These are phyloP conservation scores for Kodamaea sp. DNA, from an alignment of 1,139 yeast genomes.

Conservation along the genomic window DNA sequence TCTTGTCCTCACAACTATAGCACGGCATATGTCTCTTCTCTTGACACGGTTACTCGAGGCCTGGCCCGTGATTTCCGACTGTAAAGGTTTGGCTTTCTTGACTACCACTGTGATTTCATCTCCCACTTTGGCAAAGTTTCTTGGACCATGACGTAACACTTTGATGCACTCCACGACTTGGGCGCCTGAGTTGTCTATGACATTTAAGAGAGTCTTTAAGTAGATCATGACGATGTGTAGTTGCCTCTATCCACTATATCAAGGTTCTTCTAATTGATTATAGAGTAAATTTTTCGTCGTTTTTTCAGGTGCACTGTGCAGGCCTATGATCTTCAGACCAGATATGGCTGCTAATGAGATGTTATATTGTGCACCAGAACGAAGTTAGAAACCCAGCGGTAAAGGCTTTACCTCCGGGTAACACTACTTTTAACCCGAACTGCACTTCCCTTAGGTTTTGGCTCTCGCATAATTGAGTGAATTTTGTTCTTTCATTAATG, in stretches of 20 bases:
- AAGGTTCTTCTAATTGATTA: too few species aligned
- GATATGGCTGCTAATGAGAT: too few species aligned
- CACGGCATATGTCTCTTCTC: constrained; percentile 95
- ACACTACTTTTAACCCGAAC: too few species aligned
- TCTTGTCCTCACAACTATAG: constrained; percentile 91
- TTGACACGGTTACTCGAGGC: constrained; percentile 79
- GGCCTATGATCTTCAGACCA: too few species aligned
- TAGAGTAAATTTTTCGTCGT: constrained; percentile 7
- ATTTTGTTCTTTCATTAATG: too few species aligned
- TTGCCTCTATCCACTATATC: too few species aligned
- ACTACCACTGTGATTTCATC: constrained; percentile 95
- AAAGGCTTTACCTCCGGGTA: too few species aligned
- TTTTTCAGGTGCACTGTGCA: constrained; percentile 7
- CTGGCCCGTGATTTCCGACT: constrained; percentile 64
- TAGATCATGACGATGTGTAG: constrained; percentile 61
- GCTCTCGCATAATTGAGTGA: too few species aligned
- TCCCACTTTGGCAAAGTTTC: constrained; percentile 80
- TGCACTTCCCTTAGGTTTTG: too few species aligned
- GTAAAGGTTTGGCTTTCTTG: constrained; percentile 81
- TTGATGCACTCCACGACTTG: constrained; percentile 94
- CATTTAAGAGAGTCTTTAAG: constrained; percentile 83
- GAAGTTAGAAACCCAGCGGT: too few species aligned
- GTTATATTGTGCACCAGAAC: too few species aligned
- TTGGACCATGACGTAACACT: constrained; percentile 86
- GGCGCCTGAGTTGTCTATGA: constrained; percentile 95